These are phyloP conservation scores for Pseudoneurospora amorphoporcata DNA, from an alignment of 495 filamentous ascomycete species.

Conservation along the genomic window DNA sequence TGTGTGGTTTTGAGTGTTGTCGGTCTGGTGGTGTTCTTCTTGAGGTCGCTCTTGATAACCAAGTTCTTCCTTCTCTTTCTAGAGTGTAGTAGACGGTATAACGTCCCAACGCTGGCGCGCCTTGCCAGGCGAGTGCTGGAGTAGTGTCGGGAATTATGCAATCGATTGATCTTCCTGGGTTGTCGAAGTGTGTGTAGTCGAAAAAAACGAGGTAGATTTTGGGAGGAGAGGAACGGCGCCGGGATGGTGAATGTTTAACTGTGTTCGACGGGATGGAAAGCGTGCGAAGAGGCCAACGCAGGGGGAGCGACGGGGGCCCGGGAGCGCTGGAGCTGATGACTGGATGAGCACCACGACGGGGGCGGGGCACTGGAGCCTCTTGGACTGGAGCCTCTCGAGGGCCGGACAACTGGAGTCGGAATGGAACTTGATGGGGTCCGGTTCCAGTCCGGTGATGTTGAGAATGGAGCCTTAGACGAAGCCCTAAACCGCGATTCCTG, in stretches of 20 bases:
- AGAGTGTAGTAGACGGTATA: not conserved
- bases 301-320: not conserved
- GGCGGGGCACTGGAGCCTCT: not conserved
- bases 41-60: not conserved
- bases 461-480: not conserved
- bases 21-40: not conserved
- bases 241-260: not conserved
- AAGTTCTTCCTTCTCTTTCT: not conserved
- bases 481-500: not conserved
- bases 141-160: not conserved
- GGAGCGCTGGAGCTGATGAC: not conserved
- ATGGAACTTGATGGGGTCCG: not conserved
- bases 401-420: not conserved
- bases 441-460: not conserved
- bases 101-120: not conserved
- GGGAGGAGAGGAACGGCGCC: not conserved
- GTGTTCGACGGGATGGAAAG: not conserved
- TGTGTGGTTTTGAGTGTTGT: not conserved
- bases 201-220: not conserved
- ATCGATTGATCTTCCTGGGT: not conserved
- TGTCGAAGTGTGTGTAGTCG: not conserved
- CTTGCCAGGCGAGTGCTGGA: not conserved
- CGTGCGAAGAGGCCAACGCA: not conserved
- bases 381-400: not conserved
- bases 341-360: not conserved